Evolutionary conservation across 345 rosid genomes (phyloP), one percentile per base, ranked within the genome.

Genomic region (Salix suchowensis): DNA sequence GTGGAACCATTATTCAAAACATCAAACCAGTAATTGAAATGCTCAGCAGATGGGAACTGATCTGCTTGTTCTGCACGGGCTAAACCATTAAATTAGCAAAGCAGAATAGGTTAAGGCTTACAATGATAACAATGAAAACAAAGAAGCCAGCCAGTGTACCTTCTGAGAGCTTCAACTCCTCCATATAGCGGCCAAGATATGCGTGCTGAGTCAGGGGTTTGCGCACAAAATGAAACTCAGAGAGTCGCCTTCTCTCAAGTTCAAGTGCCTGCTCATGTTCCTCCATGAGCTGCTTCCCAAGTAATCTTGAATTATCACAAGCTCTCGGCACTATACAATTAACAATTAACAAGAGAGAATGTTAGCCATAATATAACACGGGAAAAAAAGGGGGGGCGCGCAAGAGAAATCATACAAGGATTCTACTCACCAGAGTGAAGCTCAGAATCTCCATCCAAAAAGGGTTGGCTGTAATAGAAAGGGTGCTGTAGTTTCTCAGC

Each of bases 361-460:
- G 46, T 68, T 32, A 68, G 65, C 44, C 30, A 36, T 28, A 12
- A 21, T 30, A 68, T 60, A 19, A 66, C 2, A 24, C 21, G 32
- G 37, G 21, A 60, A 5, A n/a, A 55, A n/a, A 50, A 70, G 14
- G 11, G 15, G 30, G 37, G 24, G 24, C 0, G 21, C 10, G 54
- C 11, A 12, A 32, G 19, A 2, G 14, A 12, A 34, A 34, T 67
- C 18, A 52, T 14, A 15, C 7, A 23, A 65, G 66, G 67, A 19
- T 50, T 32, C 46, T 48, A 74, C 90, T 82, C 71, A 85, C 97
- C 76, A n/a, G 90, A 74, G 78, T 84, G 89, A 81, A 86, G 78
- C 77, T 91, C 99, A 1, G 84, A 36, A 84, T 95, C 96, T 74
- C 88, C 87, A 24, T 88, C 94, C 13, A 79, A 44, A 30, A 82